phyloP scores from a whole-genome alignment of 441 rosid species.

The Arabidopsis lyrata region DNA sequence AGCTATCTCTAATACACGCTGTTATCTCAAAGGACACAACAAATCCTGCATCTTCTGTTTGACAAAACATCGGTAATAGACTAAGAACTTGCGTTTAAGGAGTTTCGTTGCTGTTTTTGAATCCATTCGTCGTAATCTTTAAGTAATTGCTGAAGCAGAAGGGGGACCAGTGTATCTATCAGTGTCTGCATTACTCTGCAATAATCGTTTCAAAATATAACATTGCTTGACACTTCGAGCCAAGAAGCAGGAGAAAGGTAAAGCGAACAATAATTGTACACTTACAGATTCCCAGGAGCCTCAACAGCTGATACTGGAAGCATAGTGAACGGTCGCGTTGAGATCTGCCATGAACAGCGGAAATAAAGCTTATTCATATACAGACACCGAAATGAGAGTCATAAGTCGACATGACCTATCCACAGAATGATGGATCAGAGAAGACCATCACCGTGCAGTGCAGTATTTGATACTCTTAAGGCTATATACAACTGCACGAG shows the following conservation, averaged over 20 bases:
- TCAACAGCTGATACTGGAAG: slow-evolving; percentile 82
- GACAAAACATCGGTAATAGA: not conserved
- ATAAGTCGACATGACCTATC: slow-evolving; percentile 4
- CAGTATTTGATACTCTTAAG: slow-evolving; percentile 8
- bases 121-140: slow-evolving; percentile 70
- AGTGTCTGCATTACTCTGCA: slow-evolving; percentile 83
- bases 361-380: not conserved
- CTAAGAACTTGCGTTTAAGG: not conserved
- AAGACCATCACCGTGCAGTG: slow-evolving; percentile 11
- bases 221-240: not conserved
- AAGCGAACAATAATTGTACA: slow-evolving; percentile 16
- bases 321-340: slow-evolving; percentile 63
- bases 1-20: not conserved
- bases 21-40: slow-evolving; percentile 11
- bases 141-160: slow-evolving; percentile 64
- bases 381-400: not conserved
- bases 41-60: not conserved
- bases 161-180: slow-evolving; percentile 73
- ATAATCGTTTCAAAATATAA: slow-evolving; percentile 14
- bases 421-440: slow-evolving; percentile 1
- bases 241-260: slow-evolving; percentile 11
- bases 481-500: slow-evolving; percentile 3
- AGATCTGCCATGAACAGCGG: slow-evolving; percentile 57
- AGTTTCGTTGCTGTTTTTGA: slow-evolving; percentile 42
- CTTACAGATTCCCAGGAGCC: slow-evolving; percentile 85